A percentile compares a stretch with the other conserved stretches of the same genome.
These are phyloP conservation scores for Metarhizium guizhouense DNA, from an alignment of 2,329 filamentous ascomycete species.

Conservation along the genomic window DNA sequence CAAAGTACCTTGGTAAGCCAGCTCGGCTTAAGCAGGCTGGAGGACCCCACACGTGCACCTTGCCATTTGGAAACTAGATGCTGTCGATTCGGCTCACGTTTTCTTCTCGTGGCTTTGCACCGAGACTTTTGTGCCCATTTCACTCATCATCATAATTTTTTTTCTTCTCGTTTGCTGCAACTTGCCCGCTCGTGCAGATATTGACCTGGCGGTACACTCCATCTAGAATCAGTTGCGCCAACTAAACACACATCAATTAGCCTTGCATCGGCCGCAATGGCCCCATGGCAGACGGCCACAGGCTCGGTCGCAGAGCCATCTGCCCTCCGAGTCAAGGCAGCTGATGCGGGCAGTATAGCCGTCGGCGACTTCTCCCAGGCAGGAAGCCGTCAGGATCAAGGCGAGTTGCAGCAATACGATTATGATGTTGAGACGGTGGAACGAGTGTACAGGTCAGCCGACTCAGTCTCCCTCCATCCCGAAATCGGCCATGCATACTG, in stretches of 20 bases:
- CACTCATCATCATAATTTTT: not conserved
- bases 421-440: constrained; percentile 45
- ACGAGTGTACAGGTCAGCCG: constrained; percentile 37
- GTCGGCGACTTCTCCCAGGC: not conserved
- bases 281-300: not conserved
- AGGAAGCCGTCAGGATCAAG: not conserved
- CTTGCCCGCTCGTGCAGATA: not conserved
- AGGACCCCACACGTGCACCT: no score
- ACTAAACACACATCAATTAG: not conserved
- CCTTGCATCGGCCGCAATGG: not conserved
- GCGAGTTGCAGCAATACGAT: constrained; percentile 13
- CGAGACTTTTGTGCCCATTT: not conserved
- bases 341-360: constrained; percentile 8
- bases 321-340: not conserved
- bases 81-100: no score
- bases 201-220: not conserved
- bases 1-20: no score
- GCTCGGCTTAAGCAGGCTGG: no score
- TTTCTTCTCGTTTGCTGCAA: not conserved
- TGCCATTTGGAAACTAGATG: no score
- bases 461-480: no score
- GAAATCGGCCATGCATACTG: not conserved
- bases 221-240: not conserved
- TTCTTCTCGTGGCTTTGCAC: no score
- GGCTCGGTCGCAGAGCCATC: not conserved